Evolutionary conservation across 345 rosid species (phyloP).

Genomic region (thale cress (Arabidopsis thaliana)): TAIR10.1 NC_003075.7:2491501-2492000

Average conservation of each 20-base stretch:
- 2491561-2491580: conserved; percentile 88
- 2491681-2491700: conserved; percentile 98
- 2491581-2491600: conserved; percentile 93
- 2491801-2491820: neutral
- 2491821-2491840: neutral
- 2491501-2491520: conserved; percentile 98
- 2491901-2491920: conserved; percentile 18
- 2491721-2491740: conserved; percentile 17
- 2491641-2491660: conserved; percentile 95
- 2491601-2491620: conserved; percentile 97
- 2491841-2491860: neutral
- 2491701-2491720: conserved; percentile 91
- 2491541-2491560: conserved; percentile 83
- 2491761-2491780: conserved; percentile 15
- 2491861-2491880: conserved; percentile 11
- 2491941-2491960: conserved; percentile 86
- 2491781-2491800: conserved; percentile 9
- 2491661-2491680: conserved; percentile 99
- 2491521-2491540: conserved; percentile 98
- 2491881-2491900: conserved; percentile 14
- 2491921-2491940: conserved; percentile 79
- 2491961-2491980: conserved; percentile 98
- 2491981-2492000: conserved; percentile 96
- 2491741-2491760: conserved; percentile 12
- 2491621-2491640: conserved; percentile 93